phyloP scores from a whole-genome alignment of 352 stramenopile species.

The Phytophthora sp. region DNA sequence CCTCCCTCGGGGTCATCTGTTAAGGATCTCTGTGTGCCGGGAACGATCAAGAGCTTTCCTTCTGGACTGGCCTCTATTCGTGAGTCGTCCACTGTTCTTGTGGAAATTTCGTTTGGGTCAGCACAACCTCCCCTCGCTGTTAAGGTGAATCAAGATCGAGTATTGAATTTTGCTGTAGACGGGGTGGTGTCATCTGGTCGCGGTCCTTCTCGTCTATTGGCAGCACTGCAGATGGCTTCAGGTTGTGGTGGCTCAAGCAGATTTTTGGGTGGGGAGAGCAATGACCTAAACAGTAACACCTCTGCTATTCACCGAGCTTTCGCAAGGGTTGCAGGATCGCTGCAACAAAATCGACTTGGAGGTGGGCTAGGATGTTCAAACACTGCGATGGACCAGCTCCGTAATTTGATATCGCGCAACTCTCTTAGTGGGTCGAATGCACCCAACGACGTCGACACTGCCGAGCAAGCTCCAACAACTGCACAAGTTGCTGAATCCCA shows the following conservation, averaged over 20 bases:
- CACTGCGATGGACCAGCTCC: slow-evolving; percentile 58
- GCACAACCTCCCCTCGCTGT: slow-evolving; percentile 38
- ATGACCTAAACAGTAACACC: slow-evolving; percentile 25
- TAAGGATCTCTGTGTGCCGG: slow-evolving; percentile 56
- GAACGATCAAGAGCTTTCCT: slow-evolving; percentile 69
- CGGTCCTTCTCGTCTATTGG: slow-evolving; percentile 58
- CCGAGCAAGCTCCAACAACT: slow-evolving; percentile 8
- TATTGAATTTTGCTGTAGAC: slow-evolving; percentile 62
- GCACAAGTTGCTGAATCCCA: slow-evolving; percentile 6
- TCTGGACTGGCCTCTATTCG: slow-evolving; percentile 56
- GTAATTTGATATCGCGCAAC: slow-evolving; percentile 55
- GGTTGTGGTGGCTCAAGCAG: slow-evolving; percentile 31
- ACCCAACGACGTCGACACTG: slow-evolving; percentile 16
- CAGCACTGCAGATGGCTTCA: slow-evolving; percentile 58
- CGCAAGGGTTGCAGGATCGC: slow-evolving; percentile 47
- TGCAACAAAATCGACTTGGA: slow-evolving; percentile 38
- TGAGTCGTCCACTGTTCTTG: slow-evolving; percentile 48
- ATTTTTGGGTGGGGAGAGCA: slow-evolving; percentile 26
- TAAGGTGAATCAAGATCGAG: slow-evolving; percentile 64
- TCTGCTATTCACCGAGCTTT: slow-evolving; percentile 50
- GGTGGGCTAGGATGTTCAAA: slow-evolving; percentile 25
- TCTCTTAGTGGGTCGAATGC: slow-evolving; percentile 25
- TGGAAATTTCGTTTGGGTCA: slow-evolving; percentile 62
- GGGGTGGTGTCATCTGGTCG: slow-evolving; percentile 25
- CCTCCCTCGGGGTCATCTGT: slow-evolving; percentile 35